Evolutionary conservation across 176 grass and related monocot species (phyloP).

Genomic region (Aegilops umbellulata): DNA sequence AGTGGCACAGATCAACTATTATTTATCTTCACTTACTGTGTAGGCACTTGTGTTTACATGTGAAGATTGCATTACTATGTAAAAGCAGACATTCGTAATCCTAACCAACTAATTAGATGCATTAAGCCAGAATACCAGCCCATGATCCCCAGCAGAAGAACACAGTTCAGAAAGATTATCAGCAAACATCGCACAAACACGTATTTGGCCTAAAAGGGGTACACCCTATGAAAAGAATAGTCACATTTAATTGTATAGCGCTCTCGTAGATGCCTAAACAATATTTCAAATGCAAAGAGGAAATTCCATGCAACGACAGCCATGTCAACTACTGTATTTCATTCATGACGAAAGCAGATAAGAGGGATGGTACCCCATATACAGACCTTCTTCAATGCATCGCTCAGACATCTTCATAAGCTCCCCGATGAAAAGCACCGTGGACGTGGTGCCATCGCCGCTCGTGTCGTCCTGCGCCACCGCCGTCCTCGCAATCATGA

Average conservation of each 20-base stretch:
- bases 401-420: conserved; percentile 93
- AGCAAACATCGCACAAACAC: neutral
- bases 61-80: neutral
- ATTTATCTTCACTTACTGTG: neutral
- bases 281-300: neutral
- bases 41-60: neutral
- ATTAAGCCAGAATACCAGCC: neutral
- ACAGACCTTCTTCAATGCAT: conserved; percentile 80
- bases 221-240: neutral
- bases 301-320: neutral
- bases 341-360: no score
- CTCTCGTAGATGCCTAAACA: neutral
- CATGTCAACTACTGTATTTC: no score
- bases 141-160: neutral
- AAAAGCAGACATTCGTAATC: neutral
- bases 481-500: conserved; percentile 95
- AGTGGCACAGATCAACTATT: neutral
- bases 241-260: neutral
- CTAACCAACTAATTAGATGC: neutral
- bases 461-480: conserved; percentile 83
- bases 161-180: neutral
- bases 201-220: neutral
- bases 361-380: neutral
- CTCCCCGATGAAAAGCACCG: conserved; percentile 92
- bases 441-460: conserved; percentile 93